Evolutionary conservation across 805 yeast genomes (phyloP).

Genomic region (Ogataea pini): DNA sequence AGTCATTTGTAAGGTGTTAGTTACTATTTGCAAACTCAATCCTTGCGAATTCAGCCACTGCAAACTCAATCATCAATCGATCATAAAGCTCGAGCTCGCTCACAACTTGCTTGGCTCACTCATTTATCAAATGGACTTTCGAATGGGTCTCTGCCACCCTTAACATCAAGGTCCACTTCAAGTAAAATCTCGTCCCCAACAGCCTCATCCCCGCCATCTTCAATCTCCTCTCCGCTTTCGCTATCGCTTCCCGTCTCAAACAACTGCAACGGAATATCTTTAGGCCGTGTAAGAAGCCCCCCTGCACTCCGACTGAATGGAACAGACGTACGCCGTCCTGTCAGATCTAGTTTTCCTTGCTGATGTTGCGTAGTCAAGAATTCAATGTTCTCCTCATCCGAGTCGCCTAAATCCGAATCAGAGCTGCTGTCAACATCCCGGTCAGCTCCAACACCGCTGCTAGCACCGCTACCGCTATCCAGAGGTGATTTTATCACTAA

Average conservation of each 20-base stretch:
- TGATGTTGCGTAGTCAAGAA: conserved; percentile 28
- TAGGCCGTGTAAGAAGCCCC: not conserved
- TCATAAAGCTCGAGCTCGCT: too few species aligned
- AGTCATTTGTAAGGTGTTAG: too few species aligned
- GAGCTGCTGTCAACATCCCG: conserved; percentile 8
- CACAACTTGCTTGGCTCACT: too few species aligned
- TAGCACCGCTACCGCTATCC: not conserved
- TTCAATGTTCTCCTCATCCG: conserved; percentile 37
- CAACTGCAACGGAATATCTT: conserved; percentile 21
- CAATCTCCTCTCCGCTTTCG: conserved; percentile 13
- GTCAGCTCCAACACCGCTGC: conserved; percentile 10
- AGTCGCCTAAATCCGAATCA: conserved; percentile 32
- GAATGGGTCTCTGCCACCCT: conserved; percentile 19
- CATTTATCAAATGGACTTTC: conserved; percentile 18
- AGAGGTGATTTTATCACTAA: conserved; percentile 13
- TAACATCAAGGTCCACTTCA: conserved; percentile 24
- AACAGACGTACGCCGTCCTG: conserved; percentile 9
- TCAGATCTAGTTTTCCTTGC: conserved; percentile 19
- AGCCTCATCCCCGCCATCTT: not conserved
- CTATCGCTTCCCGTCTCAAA: conserved; percentile 17
- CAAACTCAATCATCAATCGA: too few species aligned
- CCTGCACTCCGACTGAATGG: conserved; percentile 5
- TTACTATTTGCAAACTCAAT: too few species aligned
- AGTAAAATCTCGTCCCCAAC: conserved; percentile 15
- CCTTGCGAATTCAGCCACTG: too few species aligned